Evolutionary conservation across 176 grass and related monocot genomes (phyloP).

Genomic region (Oryza rufipogon): DNA sequence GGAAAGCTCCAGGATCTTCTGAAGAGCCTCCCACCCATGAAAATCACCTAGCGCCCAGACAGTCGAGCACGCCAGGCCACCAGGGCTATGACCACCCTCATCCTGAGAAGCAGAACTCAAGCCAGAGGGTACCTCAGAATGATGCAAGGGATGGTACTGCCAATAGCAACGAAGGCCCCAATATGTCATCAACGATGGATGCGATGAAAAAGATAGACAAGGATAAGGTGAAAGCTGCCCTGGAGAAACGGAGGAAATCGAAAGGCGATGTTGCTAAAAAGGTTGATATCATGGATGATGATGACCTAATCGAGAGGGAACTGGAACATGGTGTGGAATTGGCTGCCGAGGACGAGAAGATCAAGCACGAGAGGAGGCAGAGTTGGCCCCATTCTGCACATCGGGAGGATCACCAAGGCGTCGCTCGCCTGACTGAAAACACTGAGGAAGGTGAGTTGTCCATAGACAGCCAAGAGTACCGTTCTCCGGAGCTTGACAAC

Average conservation of each 20-base stretch:
- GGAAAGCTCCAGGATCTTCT: conserved; percentile 38
- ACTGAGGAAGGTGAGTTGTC: conserved; percentile 70
- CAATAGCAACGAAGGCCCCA: conserved; percentile 37
- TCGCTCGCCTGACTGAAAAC: conserved; percentile 2
- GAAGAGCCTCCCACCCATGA: conserved; percentile 52
- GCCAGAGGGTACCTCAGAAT: conserved; percentile 34
- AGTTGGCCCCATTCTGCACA: conserved; percentile 39
- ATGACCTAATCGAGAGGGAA: conserved; percentile 81
- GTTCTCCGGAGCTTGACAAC: conserved; percentile 35
- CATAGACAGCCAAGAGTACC: conserved; percentile 53
- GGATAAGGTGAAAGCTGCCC: conserved; percentile 75
- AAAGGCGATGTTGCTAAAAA: conserved; percentile 59
- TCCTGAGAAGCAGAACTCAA: conserved; percentile 53
- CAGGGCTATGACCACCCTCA: conserved; percentile 43
- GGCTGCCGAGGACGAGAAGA: conserved; percentile 66
- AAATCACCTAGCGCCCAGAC: conserved; percentile 40
- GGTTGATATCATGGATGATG: conserved; percentile 63
- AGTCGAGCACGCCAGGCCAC: conserved; percentile 14
- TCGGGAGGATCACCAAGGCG: conserved; percentile 41
- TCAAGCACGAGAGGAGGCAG: conserved; percentile 49
- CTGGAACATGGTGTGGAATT: conserved; percentile 83
- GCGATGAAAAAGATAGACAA: conserved; percentile 71
- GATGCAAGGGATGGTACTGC: conserved; percentile 38
- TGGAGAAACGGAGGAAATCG: conserved; percentile 64
- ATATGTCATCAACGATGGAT: conserved; percentile 47